Evolutionary conservation across 2,329 filamentous ascomycete genomes (phyloP).

Genomic region (Xylogone sp.): DNA sequence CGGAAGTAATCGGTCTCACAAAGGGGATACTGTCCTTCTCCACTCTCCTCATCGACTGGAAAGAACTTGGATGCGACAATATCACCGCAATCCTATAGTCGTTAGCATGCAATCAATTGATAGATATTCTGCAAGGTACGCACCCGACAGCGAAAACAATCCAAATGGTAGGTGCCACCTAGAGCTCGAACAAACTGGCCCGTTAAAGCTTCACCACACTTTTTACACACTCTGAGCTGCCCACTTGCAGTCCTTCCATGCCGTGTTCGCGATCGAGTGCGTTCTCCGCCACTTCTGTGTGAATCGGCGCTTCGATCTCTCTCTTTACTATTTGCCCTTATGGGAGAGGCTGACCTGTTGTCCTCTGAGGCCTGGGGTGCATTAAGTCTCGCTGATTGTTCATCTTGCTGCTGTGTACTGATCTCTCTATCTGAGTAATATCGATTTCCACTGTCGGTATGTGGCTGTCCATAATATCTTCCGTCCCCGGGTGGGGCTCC

Average conservation of each 20-base stretch:
- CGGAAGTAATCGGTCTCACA: constrained; percentile 98
- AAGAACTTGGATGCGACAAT: constrained; percentile 99
- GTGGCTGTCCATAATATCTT: constrained; percentile 14
- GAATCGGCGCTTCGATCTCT: constrained; percentile 13
- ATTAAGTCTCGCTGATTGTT: constrained; percentile 20
- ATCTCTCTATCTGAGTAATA: constrained; percentile 20
- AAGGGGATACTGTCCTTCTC: constrained; percentile 82
- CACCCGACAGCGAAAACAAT: constrained; percentile 97
- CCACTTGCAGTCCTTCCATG: constrained; percentile 54
- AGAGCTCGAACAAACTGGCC: constrained; percentile 95
- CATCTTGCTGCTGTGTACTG: constrained; percentile 11
- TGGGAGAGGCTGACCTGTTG: constrained; percentile 14
- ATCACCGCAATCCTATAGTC: constrained; percentile 81
- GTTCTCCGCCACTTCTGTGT: constrained; percentile 44
- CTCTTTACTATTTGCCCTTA: constrained; percentile 20
- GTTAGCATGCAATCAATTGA: constrained; percentile 10
- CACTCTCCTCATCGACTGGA: constrained; percentile 86
- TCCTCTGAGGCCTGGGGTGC: constrained; percentile 22
- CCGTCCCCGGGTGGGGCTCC: constrained; percentile 28
- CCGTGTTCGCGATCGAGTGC: constrained; percentile 52
- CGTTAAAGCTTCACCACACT: constrained; percentile 82
- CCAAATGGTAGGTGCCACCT: constrained; percentile 90
- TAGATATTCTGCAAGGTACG: constrained; percentile 9
- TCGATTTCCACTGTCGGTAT: constrained; percentile 13
- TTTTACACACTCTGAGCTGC: constrained; percentile 69